Conservation (phyloP, 2,329 filamentous ascomycete genomes). For the Aspergillaceae sp. region DNA sequence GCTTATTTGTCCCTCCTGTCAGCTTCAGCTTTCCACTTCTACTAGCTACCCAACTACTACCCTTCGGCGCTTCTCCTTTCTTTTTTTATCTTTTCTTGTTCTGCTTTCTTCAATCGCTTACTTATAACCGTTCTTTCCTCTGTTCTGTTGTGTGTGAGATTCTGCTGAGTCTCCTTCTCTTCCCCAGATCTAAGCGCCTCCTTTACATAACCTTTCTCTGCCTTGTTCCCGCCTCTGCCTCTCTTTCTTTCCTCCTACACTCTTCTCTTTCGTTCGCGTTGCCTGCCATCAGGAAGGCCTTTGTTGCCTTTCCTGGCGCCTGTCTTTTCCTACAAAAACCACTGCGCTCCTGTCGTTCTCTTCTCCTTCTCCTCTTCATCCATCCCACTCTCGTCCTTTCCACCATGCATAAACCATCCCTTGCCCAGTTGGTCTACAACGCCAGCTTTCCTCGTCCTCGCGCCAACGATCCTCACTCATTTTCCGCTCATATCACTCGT, state of each 20-base stretch:
- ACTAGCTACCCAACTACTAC: too few species aligned
- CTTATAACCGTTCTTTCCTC: too few species aligned
- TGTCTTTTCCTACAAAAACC: background rate
- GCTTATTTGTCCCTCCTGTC: background rate
- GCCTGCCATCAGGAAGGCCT: background rate
- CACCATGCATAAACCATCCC: constrained; percentile 52
- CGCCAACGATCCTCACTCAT: constrained; percentile 49
- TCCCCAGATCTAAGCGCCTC: background rate
- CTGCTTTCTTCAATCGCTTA: background rate
- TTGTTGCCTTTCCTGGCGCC: background rate
- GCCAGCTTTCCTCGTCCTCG: constrained; percentile 50
- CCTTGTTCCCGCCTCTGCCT: constrained; percentile 1
- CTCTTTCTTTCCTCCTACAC: constrained; percentile 1
- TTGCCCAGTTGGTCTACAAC: constrained; percentile 51
- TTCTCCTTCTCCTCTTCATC: constrained; percentile 1
- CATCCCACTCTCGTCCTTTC: constrained; percentile 1
- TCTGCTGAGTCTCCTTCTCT: background rate
- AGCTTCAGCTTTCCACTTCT: background rate
- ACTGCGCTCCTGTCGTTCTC: background rate
- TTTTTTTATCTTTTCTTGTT: background rate
- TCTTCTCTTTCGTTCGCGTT: background rate
- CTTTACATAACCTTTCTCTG: background rate
- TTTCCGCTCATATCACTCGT: constrained; percentile 51
- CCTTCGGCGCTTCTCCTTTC: background rate
- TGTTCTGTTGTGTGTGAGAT: too few species aligned